These are phyloP conservation scores for Hirschioporus abietinus DNA, from an alignment of 768 basidiomycete genomes.

Conservation along the genomic window DNA sequence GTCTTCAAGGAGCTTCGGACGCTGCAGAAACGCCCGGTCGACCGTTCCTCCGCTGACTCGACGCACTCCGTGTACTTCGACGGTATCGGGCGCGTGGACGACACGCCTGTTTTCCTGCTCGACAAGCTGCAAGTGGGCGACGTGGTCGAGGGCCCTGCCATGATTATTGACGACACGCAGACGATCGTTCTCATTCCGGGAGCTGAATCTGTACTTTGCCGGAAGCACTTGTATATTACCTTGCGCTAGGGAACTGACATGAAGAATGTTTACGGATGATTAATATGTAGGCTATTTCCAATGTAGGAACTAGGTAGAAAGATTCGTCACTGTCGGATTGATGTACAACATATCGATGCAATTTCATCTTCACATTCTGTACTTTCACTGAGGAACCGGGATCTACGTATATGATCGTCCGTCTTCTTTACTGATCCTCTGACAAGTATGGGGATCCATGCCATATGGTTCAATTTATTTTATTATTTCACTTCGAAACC, in stretches of 20 bases:
- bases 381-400: not conserved
- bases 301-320: not conserved
- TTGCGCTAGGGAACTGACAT: not conserved
- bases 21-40: constrained; percentile 38
- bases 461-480: not conserved
- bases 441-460: not conserved
- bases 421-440: not conserved
- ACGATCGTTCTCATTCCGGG: constrained; percentile 85
- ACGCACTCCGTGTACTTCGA: constrained; percentile 78
- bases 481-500: not conserved
- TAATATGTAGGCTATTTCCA: constrained; percentile 1
- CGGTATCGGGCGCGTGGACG: constrained; percentile 62
- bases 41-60: constrained; percentile 41
- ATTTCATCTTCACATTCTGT: not conserved
- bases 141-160: constrained; percentile 74
- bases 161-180: constrained; percentile 94
- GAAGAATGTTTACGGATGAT: not conserved
- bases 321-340: not conserved
- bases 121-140: constrained; percentile 65
- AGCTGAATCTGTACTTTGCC: constrained; percentile 59
- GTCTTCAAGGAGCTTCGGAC: constrained; percentile 69
- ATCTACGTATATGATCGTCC: not conserved
- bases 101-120: constrained; percentile 78
- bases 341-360: not conserved
- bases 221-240: constrained; percentile 59